phyloP scores from a whole-genome alignment of 2,329 filamentous ascomycete species.

The Epichloe aotearoae region DNA sequence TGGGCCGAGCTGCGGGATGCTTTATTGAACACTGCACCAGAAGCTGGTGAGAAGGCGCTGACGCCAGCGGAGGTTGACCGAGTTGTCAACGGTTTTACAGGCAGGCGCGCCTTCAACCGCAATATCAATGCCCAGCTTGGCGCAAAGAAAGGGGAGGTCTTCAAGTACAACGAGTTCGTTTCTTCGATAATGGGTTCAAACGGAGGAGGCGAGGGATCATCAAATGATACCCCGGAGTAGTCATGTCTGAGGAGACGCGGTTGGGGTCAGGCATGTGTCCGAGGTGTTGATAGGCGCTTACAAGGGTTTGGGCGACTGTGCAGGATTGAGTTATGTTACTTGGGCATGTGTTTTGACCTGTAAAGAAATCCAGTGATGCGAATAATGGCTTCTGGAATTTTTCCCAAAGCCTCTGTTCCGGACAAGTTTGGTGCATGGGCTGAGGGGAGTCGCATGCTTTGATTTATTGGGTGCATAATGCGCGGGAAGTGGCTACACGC shows the following conservation, averaged over 20 bases:
- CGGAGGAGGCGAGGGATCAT: slow-evolving; percentile 16
- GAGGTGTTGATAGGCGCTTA: neutral
- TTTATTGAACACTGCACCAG: slow-evolving; percentile 67
- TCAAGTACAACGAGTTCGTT: slow-evolving; percentile 89
- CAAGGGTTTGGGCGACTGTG: neutral
- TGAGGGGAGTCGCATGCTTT: neutral
- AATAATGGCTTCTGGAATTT: neutral
- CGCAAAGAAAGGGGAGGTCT: slow-evolving; percentile 67
- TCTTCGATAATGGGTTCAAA: slow-evolving; percentile 48
- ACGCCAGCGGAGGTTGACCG: slow-evolving; percentile 68
- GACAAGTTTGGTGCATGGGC: too few species aligned
- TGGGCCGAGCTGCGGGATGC: slow-evolving; percentile 71
- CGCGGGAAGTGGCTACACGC: too few species aligned
- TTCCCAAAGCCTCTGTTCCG: neutral
- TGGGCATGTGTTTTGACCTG: neutral
- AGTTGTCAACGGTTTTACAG: slow-evolving; percentile 77
- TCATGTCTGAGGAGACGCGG: neutral
- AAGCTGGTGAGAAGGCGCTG: slow-evolving; percentile 52
- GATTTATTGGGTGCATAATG: neutral
- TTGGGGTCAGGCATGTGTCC: too few species aligned
- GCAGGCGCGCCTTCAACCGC: slow-evolving; percentile 69
- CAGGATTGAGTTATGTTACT: neutral
- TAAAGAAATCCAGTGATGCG: neutral
- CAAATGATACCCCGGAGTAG: slow-evolving; percentile 16
- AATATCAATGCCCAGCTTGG: slow-evolving; percentile 37